phyloP scores from a whole-genome alignment of 2,329 filamentous ascomycete species.

The Pseudocercospora musae region DNA sequence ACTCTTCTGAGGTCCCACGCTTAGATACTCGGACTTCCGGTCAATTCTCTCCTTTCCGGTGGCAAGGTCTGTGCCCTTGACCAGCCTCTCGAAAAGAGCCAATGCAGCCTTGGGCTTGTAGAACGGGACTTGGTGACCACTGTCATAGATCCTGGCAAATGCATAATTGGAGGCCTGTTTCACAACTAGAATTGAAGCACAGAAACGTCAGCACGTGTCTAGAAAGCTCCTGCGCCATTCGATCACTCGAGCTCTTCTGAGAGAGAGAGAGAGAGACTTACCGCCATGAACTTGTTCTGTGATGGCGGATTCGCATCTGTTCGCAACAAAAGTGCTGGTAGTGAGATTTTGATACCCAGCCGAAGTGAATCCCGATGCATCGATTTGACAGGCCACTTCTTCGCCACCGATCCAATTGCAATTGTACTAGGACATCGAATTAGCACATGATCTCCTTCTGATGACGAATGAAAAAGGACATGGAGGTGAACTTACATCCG shows the following conservation, averaged over 20 bases:
- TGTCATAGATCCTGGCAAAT: conserved; percentile 51
- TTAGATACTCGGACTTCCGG: conserved; percentile 15
- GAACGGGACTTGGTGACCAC: conserved; percentile 52
- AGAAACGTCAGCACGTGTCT: not conserved
- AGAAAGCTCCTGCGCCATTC: not conserved
- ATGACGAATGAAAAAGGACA: not conserved
- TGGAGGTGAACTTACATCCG: conserved; percentile 30
- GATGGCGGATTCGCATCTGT: not conserved
- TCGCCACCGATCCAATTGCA: conserved; percentile 35
- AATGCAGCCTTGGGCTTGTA: conserved; percentile 50
- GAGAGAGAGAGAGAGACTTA: not conserved
- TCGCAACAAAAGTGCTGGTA: conserved; percentile 29
- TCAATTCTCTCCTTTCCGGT: conserved; percentile 39
- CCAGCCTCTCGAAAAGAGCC: conserved; percentile 49
- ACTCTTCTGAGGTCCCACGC: conserved; percentile 22
- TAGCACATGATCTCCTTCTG: not conserved
- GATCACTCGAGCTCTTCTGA: not conserved
- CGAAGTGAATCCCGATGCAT: conserved; percentile 39
- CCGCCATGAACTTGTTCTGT: conserved; percentile 49
- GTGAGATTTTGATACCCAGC: conserved; percentile 50
- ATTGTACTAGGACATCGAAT: not conserved
- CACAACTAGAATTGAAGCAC: conserved; percentile 38
- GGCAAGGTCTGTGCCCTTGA: conserved; percentile 50
- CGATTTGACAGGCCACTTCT: conserved; percentile 41
- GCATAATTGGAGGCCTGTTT: conserved; percentile 51